Conservation (phyloP, 129 eudicot genomes). For the Sambucus nigra region DNA sequence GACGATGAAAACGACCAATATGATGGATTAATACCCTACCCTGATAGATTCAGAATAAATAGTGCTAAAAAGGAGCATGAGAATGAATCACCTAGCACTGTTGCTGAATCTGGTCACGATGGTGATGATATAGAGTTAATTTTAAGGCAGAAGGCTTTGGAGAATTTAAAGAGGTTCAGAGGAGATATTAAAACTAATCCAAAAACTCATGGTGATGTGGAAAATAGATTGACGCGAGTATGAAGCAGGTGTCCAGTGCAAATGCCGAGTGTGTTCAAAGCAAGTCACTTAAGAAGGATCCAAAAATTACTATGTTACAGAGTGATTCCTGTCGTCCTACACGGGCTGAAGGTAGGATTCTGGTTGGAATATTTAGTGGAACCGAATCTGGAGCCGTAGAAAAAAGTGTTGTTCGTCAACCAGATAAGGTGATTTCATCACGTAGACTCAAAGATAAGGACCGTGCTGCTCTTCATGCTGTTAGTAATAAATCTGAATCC, state of each 20-base stretch:
- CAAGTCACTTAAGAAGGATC: constrained; percentile 10
- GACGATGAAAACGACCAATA: constrained; percentile 2
- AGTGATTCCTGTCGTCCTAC: constrained; percentile 22
- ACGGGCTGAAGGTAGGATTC: constrained; percentile 17
- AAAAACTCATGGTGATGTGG: constrained; percentile 11
- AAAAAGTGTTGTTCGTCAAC: constrained; percentile 2
- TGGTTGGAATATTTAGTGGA: constrained; percentile 10
- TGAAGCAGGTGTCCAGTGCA: constrained; percentile 9
- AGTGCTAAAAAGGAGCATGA: constrained; percentile 17
- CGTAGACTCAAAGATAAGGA: constrained; percentile 2
- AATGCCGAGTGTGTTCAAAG: constrained; percentile 15
- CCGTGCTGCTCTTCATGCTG: background rate
- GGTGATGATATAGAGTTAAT: constrained; percentile 49
- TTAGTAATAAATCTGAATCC: constrained; percentile 5
- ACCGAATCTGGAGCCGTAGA: constrained; percentile 10
- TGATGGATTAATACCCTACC: background rate
- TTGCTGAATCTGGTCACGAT: constrained; percentile 26
- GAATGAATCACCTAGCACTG: constrained; percentile 13
- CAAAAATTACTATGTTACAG: constrained; percentile 27
- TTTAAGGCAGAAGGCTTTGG: constrained; percentile 80
- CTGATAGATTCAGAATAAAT: background rate
- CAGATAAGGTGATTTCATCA: too few species aligned
- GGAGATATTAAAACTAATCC: constrained; percentile 31
- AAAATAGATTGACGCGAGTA: constrained; percentile 18
- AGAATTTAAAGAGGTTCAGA: constrained; percentile 57